These are phyloP conservation scores for Asterionellopsis glacialis DNA, from an alignment of 108 stramenopile genomes.

Conservation along the genomic window DNA sequence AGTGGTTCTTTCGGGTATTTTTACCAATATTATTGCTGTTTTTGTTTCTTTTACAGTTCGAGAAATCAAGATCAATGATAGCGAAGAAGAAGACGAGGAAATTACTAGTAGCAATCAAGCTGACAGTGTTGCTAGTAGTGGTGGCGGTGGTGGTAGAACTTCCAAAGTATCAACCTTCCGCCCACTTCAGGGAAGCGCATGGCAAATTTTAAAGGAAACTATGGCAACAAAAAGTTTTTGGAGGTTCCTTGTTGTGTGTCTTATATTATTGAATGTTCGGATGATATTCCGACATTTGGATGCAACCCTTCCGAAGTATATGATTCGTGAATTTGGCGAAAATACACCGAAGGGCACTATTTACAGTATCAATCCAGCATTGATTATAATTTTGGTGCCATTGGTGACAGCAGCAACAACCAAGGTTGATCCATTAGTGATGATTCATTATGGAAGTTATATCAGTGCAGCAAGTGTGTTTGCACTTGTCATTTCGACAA, in stretches of 20 bases:
- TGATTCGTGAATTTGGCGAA: conserved; percentile 75
- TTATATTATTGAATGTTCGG: conserved; percentile 80
- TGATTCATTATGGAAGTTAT: conserved; percentile 77
- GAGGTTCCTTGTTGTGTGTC: conserved; percentile 58
- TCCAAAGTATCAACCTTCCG: conserved; percentile 35
- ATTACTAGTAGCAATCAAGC: conserved; percentile 7
- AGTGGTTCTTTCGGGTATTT: conserved; percentile 56
- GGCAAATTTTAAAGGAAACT: conserved; percentile 48
- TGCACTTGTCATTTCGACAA: conserved; percentile 59
- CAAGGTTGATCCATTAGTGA: conserved; percentile 51
- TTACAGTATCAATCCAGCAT: conserved; percentile 72
- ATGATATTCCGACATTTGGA: conserved; percentile 85
- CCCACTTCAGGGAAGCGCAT: conserved; percentile 40
- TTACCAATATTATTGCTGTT: conserved; percentile 54
- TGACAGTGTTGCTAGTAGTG: too few species aligned
- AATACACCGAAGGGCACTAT: conserved; percentile 69
- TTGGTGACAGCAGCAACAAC: conserved; percentile 68
- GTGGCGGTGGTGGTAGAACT: too few species aligned
- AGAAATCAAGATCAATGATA: conserved; percentile 24
- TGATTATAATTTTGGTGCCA: conserved; percentile 78
- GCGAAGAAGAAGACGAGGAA: conserved; percentile 5
- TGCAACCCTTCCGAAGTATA: conserved; percentile 81
- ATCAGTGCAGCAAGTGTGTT: conserved; percentile 68
- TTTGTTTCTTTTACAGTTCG: conserved; percentile 48
- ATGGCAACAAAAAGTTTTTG: conserved; percentile 58